Evolutionary conservation across 805 yeast species (phyloP), one percentile per base, ranked within the genome.

Genomic region (Candida ortonii): DNA sequence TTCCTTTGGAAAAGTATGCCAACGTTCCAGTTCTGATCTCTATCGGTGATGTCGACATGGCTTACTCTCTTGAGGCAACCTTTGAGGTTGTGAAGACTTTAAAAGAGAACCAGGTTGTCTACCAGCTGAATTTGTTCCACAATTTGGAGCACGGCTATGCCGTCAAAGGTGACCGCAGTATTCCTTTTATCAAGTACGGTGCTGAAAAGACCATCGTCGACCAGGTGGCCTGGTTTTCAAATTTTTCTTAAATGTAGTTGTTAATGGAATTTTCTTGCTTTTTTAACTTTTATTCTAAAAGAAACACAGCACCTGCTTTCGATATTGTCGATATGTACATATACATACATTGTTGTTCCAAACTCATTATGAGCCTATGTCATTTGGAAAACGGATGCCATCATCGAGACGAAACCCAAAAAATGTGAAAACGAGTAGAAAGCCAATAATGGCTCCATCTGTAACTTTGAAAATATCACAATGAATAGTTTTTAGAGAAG

Each of bases 71-170:
- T 1, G 88, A 82, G 38, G 60, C 71, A 47, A 77, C 93, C 61
- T 67, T 59, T 40, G 45, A 64, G 45, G 72, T 87, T 19, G 84
- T 78, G 59, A 71, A 59, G 7, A 17, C 12, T 11, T 71, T 85
- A 52, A 59, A 59, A 38, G 74, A 73, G 48, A 71, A 68, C 39
- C 70, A 68, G 36, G 75, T 75, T 23, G 62, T 62, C 18, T 86
- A 71, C 64, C 77, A 72, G 59, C 47, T 79, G 19, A 71, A 76
- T 34, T 50, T 83, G 35, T 78, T 73, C 57, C 55, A 78, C 21
- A 80, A 80, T 36, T 79, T 73, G 21, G 19, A 56, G 6, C 95
- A 86, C 56, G 95, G 95, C 84, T 68, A 30, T 57, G 79, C 93
- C 19, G 76, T 71, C 22, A 80, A 83, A 60, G 93, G 89, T 35